Conservation (phyloP, 345 rosid genomes). For the Heritiera fomes region DNA sequence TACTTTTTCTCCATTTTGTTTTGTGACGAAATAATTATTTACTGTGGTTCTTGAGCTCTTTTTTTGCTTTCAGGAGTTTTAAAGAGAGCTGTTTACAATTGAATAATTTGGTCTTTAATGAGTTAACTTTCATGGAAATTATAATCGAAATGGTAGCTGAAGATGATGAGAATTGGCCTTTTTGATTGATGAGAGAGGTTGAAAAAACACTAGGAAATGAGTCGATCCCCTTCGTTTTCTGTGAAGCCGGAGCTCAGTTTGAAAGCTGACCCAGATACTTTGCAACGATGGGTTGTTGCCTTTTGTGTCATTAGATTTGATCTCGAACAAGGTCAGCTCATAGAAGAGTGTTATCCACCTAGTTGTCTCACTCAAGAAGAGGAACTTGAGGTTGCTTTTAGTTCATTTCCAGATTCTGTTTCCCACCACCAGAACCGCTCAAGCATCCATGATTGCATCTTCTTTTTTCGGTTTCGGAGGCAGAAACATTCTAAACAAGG, state of each 20-base stretch:
- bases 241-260: slow-evolving; percentile 63
- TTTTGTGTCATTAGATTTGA: slow-evolving; percentile 91
- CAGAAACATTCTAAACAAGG: slow-evolving; percentile 37
- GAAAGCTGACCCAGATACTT: slow-evolving; percentile 62
- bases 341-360: slow-evolving; percentile 89
- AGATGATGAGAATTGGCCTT: slow-evolving; percentile 28
- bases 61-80: not conserved
- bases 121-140: not conserved
- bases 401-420: slow-evolving; percentile 95
- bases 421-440: slow-evolving; percentile 87
- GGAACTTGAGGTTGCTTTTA: slow-evolving; percentile 89
- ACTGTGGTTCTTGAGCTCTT: not conserved
- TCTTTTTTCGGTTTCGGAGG: slow-evolving; percentile 88
- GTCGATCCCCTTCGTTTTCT: slow-evolving; percentile 86
- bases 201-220: slow-evolving; percentile 52
- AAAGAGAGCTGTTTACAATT: not conserved
- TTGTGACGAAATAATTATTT: not conserved
- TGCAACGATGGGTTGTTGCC: slow-evolving; percentile 79
- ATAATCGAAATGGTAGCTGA: slow-evolving; percentile 19
- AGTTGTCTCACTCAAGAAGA: slow-evolving; percentile 65
- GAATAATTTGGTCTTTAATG: not conserved
- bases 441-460: slow-evolving; percentile 94
- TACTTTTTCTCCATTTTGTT: not conserved
- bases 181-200: slow-evolving; percentile 35
- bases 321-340: slow-evolving; percentile 94